phyloP scores from a whole-genome alignment of 2,329 filamentous ascomycete genomes.

The Incumbomyces lentus region DNA sequence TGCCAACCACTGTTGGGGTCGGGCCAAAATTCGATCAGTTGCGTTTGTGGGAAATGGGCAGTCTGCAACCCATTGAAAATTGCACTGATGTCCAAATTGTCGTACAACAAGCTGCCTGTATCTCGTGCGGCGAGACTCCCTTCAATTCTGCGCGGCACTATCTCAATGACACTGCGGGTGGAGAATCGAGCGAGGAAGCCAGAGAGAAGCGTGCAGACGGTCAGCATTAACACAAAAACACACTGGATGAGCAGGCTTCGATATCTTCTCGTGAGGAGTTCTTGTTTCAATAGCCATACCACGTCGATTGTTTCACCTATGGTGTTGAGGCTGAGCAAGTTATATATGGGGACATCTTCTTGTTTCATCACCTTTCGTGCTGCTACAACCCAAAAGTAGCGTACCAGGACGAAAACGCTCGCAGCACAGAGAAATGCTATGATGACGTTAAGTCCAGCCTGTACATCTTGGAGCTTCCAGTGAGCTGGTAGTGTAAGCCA shows the following conservation, averaged over 20 bases:
- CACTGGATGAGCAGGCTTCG: slow-evolving; percentile 10
- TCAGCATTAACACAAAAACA: slow-evolving; percentile 8
- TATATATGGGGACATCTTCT: slow-evolving; percentile 7
- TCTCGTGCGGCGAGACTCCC: slow-evolving; percentile 6
- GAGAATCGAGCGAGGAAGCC: slow-evolving; percentile 12
- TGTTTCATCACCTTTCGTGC: slow-evolving; percentile 7
- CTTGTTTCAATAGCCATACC: slow-evolving; percentile 9
- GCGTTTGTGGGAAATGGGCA: slow-evolving; percentile 8
- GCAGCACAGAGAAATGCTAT: slow-evolving; percentile 10
- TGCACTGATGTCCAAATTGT: slow-evolving; percentile 6
- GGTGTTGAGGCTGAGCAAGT: slow-evolving; percentile 10
- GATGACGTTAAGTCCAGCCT: slow-evolving; percentile 12
- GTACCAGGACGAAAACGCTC: slow-evolving; percentile 10
- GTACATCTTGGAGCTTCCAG: slow-evolving; percentile 13
- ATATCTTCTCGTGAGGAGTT: slow-evolving; percentile 4
- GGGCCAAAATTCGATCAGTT: slow-evolving; percentile 11
- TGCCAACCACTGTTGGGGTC: slow-evolving; percentile 7
- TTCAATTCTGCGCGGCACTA: slow-evolving; percentile 1
- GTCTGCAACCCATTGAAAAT: slow-evolving; percentile 7
- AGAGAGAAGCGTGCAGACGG: slow-evolving; percentile 7
- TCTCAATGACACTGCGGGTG: slow-evolving; percentile 1
- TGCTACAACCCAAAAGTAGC: slow-evolving; percentile 8
- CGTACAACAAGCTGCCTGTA: slow-evolving; percentile 3
- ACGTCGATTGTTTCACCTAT: slow-evolving; percentile 11
- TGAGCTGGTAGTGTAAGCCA: slow-evolving; percentile 6